Percentiles rank a stretch among this genome's conserved stretches.
These are phyloP conservation scores for Tremella mesenterica DNA, from an alignment of 768 basidiomycete genomes.

Conservation along the genomic window DNA sequence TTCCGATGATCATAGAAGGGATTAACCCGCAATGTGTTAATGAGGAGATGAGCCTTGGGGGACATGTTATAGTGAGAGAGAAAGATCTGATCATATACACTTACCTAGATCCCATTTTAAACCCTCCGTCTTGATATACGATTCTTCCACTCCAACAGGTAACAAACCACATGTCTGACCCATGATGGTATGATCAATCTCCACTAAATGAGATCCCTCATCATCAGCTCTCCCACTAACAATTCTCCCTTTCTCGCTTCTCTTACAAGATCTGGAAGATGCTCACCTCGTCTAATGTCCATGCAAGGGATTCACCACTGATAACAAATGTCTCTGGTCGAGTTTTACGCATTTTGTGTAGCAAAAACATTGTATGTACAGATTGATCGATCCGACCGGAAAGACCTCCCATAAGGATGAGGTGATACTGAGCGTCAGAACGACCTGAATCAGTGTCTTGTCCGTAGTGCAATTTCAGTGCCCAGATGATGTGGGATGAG, in stretches of 20 bases:
- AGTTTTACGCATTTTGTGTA: constrained; percentile 65
- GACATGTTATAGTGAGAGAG: too few species aligned
- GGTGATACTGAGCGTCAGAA: too few species aligned
- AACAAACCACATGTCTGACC: constrained; percentile 92
- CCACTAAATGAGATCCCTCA: constrained; percentile 75
- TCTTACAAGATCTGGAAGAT: too few species aligned
- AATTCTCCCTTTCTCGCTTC: too few species aligned
- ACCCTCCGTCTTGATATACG: constrained; percentile 70
- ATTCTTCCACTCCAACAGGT: constrained; percentile 72
- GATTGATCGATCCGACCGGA: constrained; percentile 91
- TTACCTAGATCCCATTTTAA: constrained; percentile 81
- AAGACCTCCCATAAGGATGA: constrained; percentile 77
- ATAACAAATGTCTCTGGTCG: constrained; percentile 61
- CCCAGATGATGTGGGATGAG: too few species aligned
- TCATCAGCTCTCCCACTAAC: not conserved
- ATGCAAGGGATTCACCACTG: constrained; percentile 84
- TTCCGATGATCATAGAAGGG: too few species aligned
- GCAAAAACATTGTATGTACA: constrained; percentile 71
- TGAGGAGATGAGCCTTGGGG: too few species aligned
- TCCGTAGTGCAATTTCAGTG: too few species aligned
- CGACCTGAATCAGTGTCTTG: too few species aligned
- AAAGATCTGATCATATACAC: too few species aligned
- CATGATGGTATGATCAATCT: constrained; percentile 61
- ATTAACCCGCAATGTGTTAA: too few species aligned
- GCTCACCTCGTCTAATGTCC: constrained; percentile 69